phyloP scores from a whole-genome alignment of 1,139 yeast species.

The Taiozyma sp. region DNA sequence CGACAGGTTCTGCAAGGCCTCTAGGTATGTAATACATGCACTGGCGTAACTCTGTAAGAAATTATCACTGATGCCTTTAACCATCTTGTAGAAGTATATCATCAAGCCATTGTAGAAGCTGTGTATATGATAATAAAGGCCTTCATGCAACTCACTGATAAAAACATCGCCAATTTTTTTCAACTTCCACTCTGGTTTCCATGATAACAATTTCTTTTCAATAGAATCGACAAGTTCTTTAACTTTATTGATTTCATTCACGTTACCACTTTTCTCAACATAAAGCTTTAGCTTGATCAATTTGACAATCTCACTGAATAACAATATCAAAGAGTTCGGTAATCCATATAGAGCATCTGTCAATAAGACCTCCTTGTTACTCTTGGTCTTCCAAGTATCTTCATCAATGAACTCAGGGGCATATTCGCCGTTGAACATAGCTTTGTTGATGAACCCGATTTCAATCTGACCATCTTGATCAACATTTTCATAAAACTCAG shows the following conservation, averaged over 20 bases:
- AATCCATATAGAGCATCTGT: conserved; percentile 82
- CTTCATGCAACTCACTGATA: conserved; percentile 56
- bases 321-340: conserved; percentile 71
- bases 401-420: conserved; percentile 33
- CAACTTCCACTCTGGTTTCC: conserved; percentile 57
- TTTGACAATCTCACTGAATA: conserved; percentile 69
- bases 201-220: conserved; percentile 47
- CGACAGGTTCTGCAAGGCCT: conserved; percentile 55
- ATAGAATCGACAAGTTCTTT: conserved; percentile 42
- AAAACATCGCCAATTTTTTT: conserved; percentile 23
- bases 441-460: conserved; percentile 24
- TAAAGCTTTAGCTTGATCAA: conserved; percentile 58
- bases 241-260: conserved; percentile 32
- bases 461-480: conserved; percentile 40
- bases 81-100: conserved; percentile 71
- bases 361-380: conserved; percentile 54
- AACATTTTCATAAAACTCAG: conserved; percentile 34
- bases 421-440: conserved; percentile 12
- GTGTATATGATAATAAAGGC: conserved; percentile 77
- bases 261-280: conserved; percentile 32
- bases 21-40: conserved; percentile 59
- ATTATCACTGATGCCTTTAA: conserved; percentile 46
- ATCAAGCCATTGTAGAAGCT: conserved; percentile 74
- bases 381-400: conserved; percentile 36
- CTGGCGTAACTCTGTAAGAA: conserved; percentile 56